These are phyloP conservation scores for Rhododendron ferrugineum DNA, from an alignment of 148 eudicot species.

Conservation along the genomic window DNA sequence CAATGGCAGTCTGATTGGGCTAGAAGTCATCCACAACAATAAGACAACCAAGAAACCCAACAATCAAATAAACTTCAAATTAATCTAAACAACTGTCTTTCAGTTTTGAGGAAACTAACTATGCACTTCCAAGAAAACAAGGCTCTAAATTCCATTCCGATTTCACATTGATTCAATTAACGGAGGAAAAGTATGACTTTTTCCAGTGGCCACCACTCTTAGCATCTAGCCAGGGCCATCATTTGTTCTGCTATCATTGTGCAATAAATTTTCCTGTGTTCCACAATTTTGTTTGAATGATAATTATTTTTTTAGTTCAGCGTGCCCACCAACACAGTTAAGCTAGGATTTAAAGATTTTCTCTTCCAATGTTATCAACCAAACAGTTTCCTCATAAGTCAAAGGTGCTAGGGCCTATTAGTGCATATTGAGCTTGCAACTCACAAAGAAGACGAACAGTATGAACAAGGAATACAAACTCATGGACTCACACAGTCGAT, in stretches of 20 bases:
- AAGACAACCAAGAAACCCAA: not conserved
- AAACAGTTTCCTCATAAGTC: not conserved
- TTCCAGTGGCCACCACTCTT: not conserved
- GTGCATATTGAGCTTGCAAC: not conserved
- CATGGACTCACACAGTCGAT: not conserved
- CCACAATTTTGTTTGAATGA: not conserved
- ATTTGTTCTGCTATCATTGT: not conserved
- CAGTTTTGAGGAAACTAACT: not conserved
- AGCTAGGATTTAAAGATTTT: not conserved
- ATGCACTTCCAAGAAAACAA: not conserved
- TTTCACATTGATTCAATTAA: not conserved
- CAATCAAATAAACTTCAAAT: not conserved
- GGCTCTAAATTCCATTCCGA: not conserved
- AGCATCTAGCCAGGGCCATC: not conserved
- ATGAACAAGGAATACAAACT: not conserved
- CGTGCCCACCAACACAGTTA: too few species aligned
- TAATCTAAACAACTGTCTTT: not conserved
- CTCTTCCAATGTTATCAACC: not conserved
- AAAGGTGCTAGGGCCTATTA: not conserved
- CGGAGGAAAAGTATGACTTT: not conserved
- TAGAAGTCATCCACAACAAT: not conserved
- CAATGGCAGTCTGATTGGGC: not conserved
- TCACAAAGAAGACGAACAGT: not conserved
- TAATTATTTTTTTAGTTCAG: too few species aligned
- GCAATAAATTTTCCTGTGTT: not conserved